A percentile compares a stretch with the other conserved stretches of the same genome.
Conservation (phyloP, 257 asterid species). For the Solanum sparsipilum region DNA sequence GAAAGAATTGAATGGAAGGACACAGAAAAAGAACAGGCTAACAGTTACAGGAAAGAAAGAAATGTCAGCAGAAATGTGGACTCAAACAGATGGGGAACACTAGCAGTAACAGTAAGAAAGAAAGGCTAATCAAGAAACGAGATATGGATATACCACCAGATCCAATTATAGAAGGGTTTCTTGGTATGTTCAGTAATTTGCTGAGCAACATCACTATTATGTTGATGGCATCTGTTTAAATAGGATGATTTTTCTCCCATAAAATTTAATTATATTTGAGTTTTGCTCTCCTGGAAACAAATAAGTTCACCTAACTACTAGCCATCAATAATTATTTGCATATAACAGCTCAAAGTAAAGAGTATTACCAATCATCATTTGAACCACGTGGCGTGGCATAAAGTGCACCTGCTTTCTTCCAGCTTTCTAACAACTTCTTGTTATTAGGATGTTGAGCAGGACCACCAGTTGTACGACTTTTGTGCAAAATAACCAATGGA, state of each 20-base stretch:
- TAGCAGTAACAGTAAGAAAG: background rate
- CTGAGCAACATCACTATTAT: background rate
- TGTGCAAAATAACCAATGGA: slow-evolving; percentile 85
- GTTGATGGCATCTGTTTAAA: background rate
- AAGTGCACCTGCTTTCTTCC: slow-evolving; percentile 64
- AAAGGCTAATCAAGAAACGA: background rate
- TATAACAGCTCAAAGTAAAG: background rate
- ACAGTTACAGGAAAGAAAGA: background rate
- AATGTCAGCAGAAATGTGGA: background rate
- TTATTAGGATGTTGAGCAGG: slow-evolving; percentile 70
- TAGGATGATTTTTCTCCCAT: background rate
- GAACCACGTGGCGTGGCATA: slow-evolving; percentile 87
- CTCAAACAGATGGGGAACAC: background rate
- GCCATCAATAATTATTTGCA: background rate
- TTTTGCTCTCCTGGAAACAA: background rate
- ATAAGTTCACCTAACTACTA: background rate
- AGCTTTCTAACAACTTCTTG: slow-evolving; percentile 57
- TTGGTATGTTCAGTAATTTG: background rate
- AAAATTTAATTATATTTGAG: background rate
- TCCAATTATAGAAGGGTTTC: background rate
- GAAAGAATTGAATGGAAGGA: background rate
- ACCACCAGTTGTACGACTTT: slow-evolving; percentile 61
- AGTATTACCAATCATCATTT: slow-evolving; percentile 81
- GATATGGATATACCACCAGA: background rate
- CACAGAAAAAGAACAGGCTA: background rate